Base-by-base conservation (phyloP, 202 grass and related monocot genomes). In the Alloteropsis angusta region DNA sequence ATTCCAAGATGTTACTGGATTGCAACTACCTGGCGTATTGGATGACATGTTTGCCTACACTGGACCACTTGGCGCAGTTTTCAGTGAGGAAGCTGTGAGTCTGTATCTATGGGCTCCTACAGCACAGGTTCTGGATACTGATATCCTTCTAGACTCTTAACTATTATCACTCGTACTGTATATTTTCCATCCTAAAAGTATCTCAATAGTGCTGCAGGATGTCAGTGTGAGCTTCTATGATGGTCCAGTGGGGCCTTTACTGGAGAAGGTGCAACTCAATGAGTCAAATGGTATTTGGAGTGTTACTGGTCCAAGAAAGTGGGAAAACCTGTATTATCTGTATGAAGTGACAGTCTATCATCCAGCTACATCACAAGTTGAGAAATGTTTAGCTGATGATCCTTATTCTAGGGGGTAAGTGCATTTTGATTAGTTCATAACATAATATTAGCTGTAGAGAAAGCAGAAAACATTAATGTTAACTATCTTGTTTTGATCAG, bases 31-130 rank as follows among this genome's bases (percentile, higher is more conserved):
- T 66, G 94, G 94, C 6, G 89, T 97, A 44, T 86, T 97, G 77
- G 94, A 94, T 88, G 94, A 97, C 80, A 84, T 93, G 76, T 97
- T 97, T 82, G 82, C 94, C 41, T 97, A 94, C 60, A 88, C 58
- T 30, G 91, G 94, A 41, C 87, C 83, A 22, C 94, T 97, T 58
- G 94, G 94, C 80, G 80, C 91, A 56, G 60, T 85, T 86, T 97
- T 94, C 52, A 72, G 65, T 32, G 62, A 60, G 4, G 59, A 92
- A 52, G 62, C 79, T 64, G 69, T 92, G 47, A 71, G 61, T 54
- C 55, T 97, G 78, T 68, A 92, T 87, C 87, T 97, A 79, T 94
- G 94, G 94, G 91, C 94, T 88, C 94, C 94, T 86, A 97, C 94
- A 72, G 94, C 91, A 45, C 94, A 92, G 80, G 94, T 97, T 97